Percentiles rank a stretch among this genome's conserved stretches.
Conservation (phyloP, 306 rosid genomes). For the Cicer arietinum region DNA sequence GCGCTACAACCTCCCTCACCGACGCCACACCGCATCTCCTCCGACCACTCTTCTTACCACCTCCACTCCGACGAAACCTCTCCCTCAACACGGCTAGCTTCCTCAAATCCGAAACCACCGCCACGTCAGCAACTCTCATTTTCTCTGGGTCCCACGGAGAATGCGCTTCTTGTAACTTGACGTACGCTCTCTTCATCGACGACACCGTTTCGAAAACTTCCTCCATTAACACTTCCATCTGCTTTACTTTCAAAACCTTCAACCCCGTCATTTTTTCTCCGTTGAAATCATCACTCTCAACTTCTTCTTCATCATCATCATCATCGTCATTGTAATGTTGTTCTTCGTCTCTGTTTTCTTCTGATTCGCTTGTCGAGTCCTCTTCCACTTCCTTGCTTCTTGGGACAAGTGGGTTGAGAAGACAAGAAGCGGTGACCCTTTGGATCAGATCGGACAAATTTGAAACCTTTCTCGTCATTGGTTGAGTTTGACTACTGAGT, state of each 20-base stretch:
- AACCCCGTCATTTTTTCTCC: constrained; percentile 42
- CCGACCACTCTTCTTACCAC: constrained; percentile 42
- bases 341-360: constrained; percentile 48
- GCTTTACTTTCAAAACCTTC: constrained; percentile 52
- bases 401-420: constrained; percentile 82
- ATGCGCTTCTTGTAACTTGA: constrained; percentile 80
- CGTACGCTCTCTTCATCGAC: constrained; percentile 82
- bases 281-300: constrained; percentile 28
- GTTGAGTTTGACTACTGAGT: constrained; percentile 15
- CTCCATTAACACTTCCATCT: constrained; percentile 73
- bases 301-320: constrained; percentile 28
- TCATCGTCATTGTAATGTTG: background rate
- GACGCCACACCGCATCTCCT: constrained; percentile 46
- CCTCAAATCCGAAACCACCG: constrained; percentile 84
- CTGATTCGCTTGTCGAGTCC: constrained; percentile 48
- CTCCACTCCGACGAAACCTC: constrained; percentile 58
- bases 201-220: constrained; percentile 84
- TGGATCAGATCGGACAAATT: constrained; percentile 96
- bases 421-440: constrained; percentile 84
- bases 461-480: constrained; percentile 80
- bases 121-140: constrained; percentile 81
- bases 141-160: constrained; percentile 91
- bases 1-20: constrained; percentile 89
- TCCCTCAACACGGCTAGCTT: constrained; percentile 75
- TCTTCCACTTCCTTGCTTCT: constrained; percentile 40